Evolutionary conservation across 23 red algal genomes (phyloP), one percentile per base, ranked within the genome.

Genomic region (Chondrus crispus): DNA sequence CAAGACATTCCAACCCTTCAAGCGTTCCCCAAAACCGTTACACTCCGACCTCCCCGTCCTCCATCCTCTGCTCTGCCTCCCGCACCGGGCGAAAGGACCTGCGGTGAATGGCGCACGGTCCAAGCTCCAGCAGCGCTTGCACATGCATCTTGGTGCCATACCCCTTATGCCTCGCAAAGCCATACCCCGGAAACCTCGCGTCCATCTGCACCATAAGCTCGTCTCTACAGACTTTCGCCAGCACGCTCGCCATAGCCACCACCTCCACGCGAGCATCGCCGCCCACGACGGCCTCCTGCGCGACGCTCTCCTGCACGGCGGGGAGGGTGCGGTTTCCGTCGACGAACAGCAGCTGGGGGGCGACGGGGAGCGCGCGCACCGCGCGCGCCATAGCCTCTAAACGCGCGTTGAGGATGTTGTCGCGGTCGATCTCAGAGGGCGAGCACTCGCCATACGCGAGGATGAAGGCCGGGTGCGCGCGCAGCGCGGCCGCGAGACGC

Each of bases 181-280:
- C 93, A 35, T 98, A 98, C 39, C 74, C 93, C 54, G 96, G 96
- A 74, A 88, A 98, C 45, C 37, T 50, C 4, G 44, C 26, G 45
- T 80, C 93, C 50, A 80, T 64, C 19, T 95, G 45, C 14, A 29
- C 68, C 96, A 98, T 98, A n/a, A 95, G 63, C 14, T 85, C 58
- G 48, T 98, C 96, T 46, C 96, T 71, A 16, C 54, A 48, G 51
- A 90, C 96, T 53, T 98, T 98, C 10, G 96, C 96, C 13, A 98
- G 58, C 0, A 98, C 70, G 4, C 76, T 66, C 1, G 96, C 96
- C 22, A 82, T 85, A 30, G 89, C 85, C 10, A 98, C 81, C 20
- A 85, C 41, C 29, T 81, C 42, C 16, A 85, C n/a, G 12, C 18
- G 35, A 19, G 32, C 36, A 48, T 98, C 96, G 18, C 81, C 96